Conservation (phyloP, 176 grass and related monocot species). For the Dactylis glomerata region DNA sequence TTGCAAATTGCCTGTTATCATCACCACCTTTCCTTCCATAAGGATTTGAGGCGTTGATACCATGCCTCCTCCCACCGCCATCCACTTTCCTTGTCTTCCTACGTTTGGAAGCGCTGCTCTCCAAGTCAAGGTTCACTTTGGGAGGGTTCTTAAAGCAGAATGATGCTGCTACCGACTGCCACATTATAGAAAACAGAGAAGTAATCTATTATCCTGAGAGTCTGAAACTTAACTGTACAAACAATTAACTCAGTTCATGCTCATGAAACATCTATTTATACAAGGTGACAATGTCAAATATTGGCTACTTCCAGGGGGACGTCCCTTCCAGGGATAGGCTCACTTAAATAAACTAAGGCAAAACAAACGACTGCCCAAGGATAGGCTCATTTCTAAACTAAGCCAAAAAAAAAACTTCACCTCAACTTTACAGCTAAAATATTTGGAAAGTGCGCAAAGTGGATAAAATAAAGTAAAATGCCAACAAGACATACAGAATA, state of each 20-base stretch:
- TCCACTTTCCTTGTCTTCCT: constrained; percentile 66
- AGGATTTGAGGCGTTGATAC: constrained; percentile 62
- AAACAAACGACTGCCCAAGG: too few relatives aligned
- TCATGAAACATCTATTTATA: neutral
- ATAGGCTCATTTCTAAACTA: neutral
- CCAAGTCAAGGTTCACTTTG: constrained; percentile 76
- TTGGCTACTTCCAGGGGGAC: constrained; percentile 3
- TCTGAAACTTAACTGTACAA: neutral
- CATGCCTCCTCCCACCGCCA: constrained; percentile 66
- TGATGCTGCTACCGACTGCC: constrained; percentile 75
- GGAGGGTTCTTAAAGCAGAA: constrained; percentile 82
- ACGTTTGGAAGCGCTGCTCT: constrained; percentile 79
- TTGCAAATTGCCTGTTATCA: constrained; percentile 54
- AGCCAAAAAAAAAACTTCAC: neutral
- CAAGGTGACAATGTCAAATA: neutral
- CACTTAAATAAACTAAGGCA: neutral
- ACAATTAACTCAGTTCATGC: neutral
- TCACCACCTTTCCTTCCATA: constrained; percentile 51
- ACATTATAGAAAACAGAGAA: constrained; percentile 7
- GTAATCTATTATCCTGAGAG: neutral
- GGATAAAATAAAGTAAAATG: neutral
- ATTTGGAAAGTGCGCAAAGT: neutral
- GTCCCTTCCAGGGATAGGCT: too few relatives aligned
- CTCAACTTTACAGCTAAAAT: neutral
- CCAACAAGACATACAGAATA: neutral